phyloP scores from a whole-genome alignment of 2,329 filamentous ascomycete species.

The Aureobasidium sp. region DNA sequence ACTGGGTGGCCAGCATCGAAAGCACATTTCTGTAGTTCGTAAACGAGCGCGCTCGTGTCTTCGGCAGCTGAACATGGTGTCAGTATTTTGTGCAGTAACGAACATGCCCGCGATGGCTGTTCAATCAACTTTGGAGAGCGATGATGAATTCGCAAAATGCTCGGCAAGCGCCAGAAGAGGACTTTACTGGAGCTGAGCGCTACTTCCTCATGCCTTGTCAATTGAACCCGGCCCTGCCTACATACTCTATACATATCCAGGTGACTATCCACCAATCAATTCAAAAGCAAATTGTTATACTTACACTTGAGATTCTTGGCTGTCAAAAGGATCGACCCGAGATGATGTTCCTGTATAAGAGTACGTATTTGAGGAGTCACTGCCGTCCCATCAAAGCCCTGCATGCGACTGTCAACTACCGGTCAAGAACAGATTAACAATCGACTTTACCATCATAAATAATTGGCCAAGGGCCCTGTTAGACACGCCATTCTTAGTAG shows the following conservation, averaged over 20 bases:
- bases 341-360: conserved; percentile 74
- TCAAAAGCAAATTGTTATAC: conserved; percentile 22
- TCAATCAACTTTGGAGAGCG: background rate
- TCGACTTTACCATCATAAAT: conserved; percentile 26
- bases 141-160: background rate
- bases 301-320: conserved; percentile 80
- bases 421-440: conserved; percentile 33
- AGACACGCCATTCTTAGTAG: conserved; percentile 30
- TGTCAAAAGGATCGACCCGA: conserved; percentile 80
- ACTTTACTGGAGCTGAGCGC: conserved; percentile 14
- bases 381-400: conserved; percentile 76
- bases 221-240: background rate
- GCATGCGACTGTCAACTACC: conserved; percentile 41
- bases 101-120: background rate
- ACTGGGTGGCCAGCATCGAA: conserved; percentile 84
- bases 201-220: background rate
- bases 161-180: background rate
- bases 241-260: background rate
- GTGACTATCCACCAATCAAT: background rate
- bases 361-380: conserved; percentile 76
- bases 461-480: conserved; percentile 40
- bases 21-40: conserved; percentile 88
- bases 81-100: background rate
- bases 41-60: conserved; percentile 78
- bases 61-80: conserved; percentile 60